Base-by-base conservation (phyloP, 2,329 filamentous ascomycete species). In the Fusarium veterinarium region DNA sequence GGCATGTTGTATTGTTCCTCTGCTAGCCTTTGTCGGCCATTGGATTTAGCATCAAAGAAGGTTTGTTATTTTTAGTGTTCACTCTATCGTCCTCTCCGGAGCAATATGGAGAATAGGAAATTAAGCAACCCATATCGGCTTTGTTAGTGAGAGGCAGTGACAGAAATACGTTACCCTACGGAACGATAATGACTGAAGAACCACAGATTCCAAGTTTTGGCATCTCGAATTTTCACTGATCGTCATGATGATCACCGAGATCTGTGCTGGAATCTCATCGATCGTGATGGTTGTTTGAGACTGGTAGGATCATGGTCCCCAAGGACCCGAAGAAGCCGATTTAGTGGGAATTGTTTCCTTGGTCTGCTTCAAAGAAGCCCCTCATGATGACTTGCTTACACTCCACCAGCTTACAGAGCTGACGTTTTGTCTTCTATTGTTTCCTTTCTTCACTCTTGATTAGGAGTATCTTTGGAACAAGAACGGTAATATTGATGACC, bases 21-120 rank as follows among this genome's bases (percentile, higher is more conserved):
- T 35, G n/a, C 33, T 37, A 44, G 7, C 30, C 33, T 59, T 51
- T 57, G 28, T 49, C 14, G 31, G 41, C 19, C 23, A 33, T 44
- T 44, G 17, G 7, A 37, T 60, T 23, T 42, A 49, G 11, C 28
- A 41, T 60, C 31, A n/a, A 40, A 46, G 58, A 55, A 46, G 57
- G 20, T 60, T 56, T 60, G 53, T 56, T 58, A 48, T 67, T 73
- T 71, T 67, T 73, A 73, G 69, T 20, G 23, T 19, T 40, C 14
- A 35, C 41, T 42, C 38, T 52, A 44, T 46, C 41, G 42, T 28
- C 37, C 31, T 46, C 19, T 49, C 30, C 19, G 20, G 25, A 37
- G 17, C 20, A 19, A 30, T 31, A 33, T 31, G 51, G 40, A 46
- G 25, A 49, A 33, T 45, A 23, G 53, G 57, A 73, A 35, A 71